phyloP scores from a whole-genome alignment of 345 rosid genomes.

The Acer negundo region DNA sequence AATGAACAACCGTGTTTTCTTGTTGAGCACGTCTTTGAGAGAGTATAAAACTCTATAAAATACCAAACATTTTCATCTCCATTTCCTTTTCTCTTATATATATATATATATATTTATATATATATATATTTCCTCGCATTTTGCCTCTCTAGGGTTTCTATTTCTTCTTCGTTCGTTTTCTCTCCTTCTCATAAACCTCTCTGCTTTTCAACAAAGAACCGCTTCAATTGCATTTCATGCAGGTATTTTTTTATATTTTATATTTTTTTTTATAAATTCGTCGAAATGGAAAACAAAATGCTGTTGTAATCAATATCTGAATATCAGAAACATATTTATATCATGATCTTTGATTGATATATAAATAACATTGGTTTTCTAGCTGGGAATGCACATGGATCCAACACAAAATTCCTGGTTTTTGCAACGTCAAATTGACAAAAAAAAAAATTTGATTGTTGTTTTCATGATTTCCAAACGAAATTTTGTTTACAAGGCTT shows the following conservation, averaged over 20 bases:
- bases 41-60: conserved; percentile 63
- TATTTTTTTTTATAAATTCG: background rate
- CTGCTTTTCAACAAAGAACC: background rate
- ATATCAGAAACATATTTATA: background rate
- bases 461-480: background rate
- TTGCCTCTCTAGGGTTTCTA: conserved; percentile 26
- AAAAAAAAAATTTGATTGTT: no score
- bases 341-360: no score
- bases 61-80: conserved; percentile 30
- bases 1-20: conserved; percentile 45
- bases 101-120: background rate
- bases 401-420: background rate
- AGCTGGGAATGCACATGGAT: conserved; percentile 25
- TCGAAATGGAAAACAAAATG: conserved; percentile 16
- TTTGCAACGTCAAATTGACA: background rate
- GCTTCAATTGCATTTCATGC: background rate
- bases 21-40: conserved; percentile 62
- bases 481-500: background rate
- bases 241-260: conserved; percentile 17
- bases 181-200: conserved; percentile 5
- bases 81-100: conserved; percentile 9
- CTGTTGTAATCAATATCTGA: background rate
- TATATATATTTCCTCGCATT: conserved; percentile 10
- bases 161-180: background rate
- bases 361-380: background rate